Percentiles rank a stretch among this genome's conserved stretches.
These are phyloP conservation scores for Flagelloscypha sp. DNA, from an alignment of 768 basidiomycete species.

Conservation along the genomic window DNA sequence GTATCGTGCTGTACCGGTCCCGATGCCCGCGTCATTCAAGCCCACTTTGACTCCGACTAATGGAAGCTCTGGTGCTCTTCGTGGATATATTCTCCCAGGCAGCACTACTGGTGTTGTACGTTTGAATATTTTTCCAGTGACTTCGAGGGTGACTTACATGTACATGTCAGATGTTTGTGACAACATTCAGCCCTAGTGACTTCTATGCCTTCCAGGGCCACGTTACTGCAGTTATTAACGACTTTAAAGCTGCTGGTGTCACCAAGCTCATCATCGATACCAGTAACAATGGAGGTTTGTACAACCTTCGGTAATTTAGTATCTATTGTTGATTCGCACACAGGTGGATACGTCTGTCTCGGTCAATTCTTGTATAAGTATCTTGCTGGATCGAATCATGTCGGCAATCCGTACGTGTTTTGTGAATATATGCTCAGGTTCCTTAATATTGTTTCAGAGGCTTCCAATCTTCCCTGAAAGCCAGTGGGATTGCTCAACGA, in stretches of 20 bases:
- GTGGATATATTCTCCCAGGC: constrained; percentile 47
- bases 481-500: constrained; percentile 50
- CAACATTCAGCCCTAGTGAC: constrained; percentile 43
- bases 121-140: constrained; percentile 7
- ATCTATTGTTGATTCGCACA: no score
- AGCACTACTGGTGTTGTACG: constrained; percentile 53
- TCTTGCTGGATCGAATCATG: constrained; percentile 40
- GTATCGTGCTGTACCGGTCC: background rate
- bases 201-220: constrained; percentile 46
- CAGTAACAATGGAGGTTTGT: constrained; percentile 54
- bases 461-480: constrained; percentile 46
- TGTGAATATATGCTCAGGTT: no score
- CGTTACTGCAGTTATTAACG: constrained; percentile 32
- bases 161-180: constrained; percentile 46
- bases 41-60: constrained; percentile 37
- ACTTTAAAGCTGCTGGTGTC: constrained; percentile 42
- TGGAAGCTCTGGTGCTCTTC: constrained; percentile 44
- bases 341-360: constrained; percentile 60
- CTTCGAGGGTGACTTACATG: background rate
- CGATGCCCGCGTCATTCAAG: constrained; percentile 19
- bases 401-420: constrained; percentile 43
- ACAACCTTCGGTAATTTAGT: no score
- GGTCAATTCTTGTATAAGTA: constrained; percentile 53
- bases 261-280: constrained; percentile 48
- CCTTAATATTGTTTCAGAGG: no score